phyloP scores from a whole-genome alignment of 139 green algal genomes.

The Auxenochlorella protothecoides region DNA sequence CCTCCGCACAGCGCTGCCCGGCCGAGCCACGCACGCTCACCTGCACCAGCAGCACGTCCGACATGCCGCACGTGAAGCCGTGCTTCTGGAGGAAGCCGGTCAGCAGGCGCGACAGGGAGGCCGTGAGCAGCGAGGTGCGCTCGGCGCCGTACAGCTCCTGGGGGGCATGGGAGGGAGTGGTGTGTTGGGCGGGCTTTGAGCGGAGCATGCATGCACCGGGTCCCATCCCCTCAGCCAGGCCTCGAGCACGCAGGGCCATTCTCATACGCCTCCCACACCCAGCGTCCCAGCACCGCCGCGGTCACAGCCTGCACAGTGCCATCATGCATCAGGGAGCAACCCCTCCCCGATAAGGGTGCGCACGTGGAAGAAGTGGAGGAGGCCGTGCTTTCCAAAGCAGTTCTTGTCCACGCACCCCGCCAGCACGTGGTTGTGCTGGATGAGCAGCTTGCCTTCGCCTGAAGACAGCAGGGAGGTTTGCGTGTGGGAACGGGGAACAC shows the following conservation, averaged over 20 bases:
- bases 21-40: background rate
- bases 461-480: background rate
- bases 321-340: background rate
- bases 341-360: background rate
- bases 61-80: conserved; percentile 93
- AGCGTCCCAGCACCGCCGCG: background rate
- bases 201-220: background rate
- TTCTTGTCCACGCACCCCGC: conserved; percentile 89
- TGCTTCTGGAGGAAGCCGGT: conserved; percentile 75
- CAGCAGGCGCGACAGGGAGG: conserved; percentile 73
- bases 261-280: too few species aligned
- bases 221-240: too few species aligned
- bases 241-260: background rate
- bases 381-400: conserved; percentile 82
- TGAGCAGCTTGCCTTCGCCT: conserved; percentile 53
- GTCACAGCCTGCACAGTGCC: background rate
- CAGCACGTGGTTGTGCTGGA: conserved; percentile 66
- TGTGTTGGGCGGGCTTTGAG: too few species aligned
- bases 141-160: conserved; percentile 86
- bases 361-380: conserved; percentile 88
- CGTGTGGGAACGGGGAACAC: too few species aligned
- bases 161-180: background rate
- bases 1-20: too few species aligned
- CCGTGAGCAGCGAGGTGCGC: conserved; percentile 67
- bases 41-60: conserved; percentile 72